Percentiles rank a stretch among this genome's conserved stretches.
Conservation (phyloP, 1,139 yeast species). For the Pneumocystis wakefieldiae region DNA sequence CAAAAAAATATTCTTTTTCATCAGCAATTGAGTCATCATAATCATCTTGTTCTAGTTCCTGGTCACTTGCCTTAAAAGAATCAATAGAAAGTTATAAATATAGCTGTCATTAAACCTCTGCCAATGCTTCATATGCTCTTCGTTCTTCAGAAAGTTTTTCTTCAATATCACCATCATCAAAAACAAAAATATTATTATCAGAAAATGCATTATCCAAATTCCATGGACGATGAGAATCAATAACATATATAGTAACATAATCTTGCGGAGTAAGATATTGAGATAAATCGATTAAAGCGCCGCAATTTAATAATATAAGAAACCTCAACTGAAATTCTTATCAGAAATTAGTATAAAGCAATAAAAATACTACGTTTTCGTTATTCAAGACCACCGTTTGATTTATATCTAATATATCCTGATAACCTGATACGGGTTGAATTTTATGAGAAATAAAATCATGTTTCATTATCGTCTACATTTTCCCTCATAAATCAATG, state of each 20-base stretch:
- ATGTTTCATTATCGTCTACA: slow-evolving; percentile 42
- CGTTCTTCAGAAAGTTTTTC: slow-evolving; percentile 39
- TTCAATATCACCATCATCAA: slow-evolving; percentile 73
- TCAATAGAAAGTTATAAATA: neutral
- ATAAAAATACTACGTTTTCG: slow-evolving; percentile 8
- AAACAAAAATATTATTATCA: slow-evolving; percentile 60
- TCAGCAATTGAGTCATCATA: slow-evolving; percentile 14
- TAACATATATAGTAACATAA: slow-evolving; percentile 48
- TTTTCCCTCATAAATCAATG: neutral
- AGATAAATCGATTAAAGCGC: slow-evolving; percentile 84
- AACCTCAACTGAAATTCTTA: slow-evolving; percentile 34
- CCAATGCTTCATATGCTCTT: slow-evolving; percentile 1
- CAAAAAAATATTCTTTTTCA: slow-evolving; percentile 17
- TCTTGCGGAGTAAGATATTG: slow-evolving; percentile 39
- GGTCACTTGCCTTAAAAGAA: slow-evolving; percentile 6
- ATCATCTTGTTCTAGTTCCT: neutral
- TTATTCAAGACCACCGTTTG: slow-evolving; percentile 46
- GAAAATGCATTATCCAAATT: slow-evolving; percentile 85
- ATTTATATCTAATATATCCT: slow-evolving; percentile 56
- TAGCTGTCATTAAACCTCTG: neutral
- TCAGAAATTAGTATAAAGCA: neutral
- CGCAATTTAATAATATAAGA: slow-evolving; percentile 77
- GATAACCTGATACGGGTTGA: slow-evolving; percentile 87
- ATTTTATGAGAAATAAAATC: slow-evolving; percentile 78
- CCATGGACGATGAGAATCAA: slow-evolving; percentile 96